phyloP scores from a whole-genome alignment of 2,329 filamentous ascomycete species.

The Fusarium mangiferae region DNA sequence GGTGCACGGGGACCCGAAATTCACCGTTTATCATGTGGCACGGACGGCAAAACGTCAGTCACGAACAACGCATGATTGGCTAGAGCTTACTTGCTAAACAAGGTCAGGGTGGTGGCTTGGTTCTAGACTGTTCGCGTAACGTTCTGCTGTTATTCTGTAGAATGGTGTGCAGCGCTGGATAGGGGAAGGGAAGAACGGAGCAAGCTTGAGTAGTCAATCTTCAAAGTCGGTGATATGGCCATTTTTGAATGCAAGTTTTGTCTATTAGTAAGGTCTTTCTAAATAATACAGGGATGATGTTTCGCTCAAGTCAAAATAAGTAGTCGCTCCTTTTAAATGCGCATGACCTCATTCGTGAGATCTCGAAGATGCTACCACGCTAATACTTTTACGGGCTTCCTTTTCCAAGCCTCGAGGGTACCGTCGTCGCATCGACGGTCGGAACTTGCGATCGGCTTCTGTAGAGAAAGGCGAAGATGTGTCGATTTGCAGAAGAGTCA shows the following conservation, averaged over 20 bases:
- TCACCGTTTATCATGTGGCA: neutral
- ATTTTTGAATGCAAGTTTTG: neutral
- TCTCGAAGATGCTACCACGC: neutral
- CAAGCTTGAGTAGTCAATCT: neutral
- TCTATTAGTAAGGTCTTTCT: neutral
- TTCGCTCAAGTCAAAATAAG: neutral
- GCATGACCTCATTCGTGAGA: neutral
- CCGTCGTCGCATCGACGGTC: neutral
- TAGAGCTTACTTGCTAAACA: neutral
- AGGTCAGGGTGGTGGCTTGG: neutral
- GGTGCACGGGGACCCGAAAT: neutral
- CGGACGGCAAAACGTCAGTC: neutral
- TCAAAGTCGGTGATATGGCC: neutral
- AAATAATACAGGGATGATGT: too few relatives aligned
- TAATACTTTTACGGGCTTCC: neutral
- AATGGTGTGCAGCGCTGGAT: neutral
- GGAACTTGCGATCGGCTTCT: neutral
- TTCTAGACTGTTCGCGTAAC: neutral
- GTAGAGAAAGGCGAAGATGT: fast-evolving
- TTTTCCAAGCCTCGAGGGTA: neutral
- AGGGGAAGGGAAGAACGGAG: neutral
- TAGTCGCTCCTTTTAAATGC: neutral
- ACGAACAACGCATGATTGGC: neutral
- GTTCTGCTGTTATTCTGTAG: fast-evolving
- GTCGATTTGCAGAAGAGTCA: neutral